Base-by-base conservation (phyloP, 345 rosid genomes). In the Hypericum androsaemum region DNA sequence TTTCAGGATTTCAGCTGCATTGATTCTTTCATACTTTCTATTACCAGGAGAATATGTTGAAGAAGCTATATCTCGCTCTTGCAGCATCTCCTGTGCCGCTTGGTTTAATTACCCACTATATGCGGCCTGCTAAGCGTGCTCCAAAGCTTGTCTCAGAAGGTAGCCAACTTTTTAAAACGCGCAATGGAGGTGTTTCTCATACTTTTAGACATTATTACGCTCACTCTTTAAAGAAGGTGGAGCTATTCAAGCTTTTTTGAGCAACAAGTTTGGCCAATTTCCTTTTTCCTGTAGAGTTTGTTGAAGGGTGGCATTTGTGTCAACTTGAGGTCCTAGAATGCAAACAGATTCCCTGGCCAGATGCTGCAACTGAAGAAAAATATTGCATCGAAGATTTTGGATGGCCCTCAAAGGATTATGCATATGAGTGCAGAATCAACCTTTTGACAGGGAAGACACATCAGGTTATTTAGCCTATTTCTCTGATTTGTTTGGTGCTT, bases 391-490 rank as follows among this genome's bases (percentile, higher is more conserved):
- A 77, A 59, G 83, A 76, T 60, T 80, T 63, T 28, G 85, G 86
- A 39, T 89, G 90, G 96, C 66, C 76, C 28, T 59, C 65, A 41
- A 79, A 63, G 62, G 80, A 86, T 60, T 59, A 49, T 63, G 90
- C 96, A 43, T 89, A 76, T 10, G 97, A 86, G 77, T 84, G 89
- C 63, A 82, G 72, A 72, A 82, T 89, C 60, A 89, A 84, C 71
- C 94, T 89, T 52, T 36, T 89, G 70, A 89, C 97, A 61, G 97
- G 97, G 35, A 80, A 78, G n/a, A 89, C 97, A 55, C 96, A 86
- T 71, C 97, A 89, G 95, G 95, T 86, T 42, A 53, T 47, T 63
- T 13, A 9, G 41, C 4, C 55, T 46, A 11, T n/a, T n/a, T 49
- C 49, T n/a, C 41, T 53, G 38, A 40, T 43, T 13, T 59, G 12